phyloP scores from a whole-genome alignment of 2,329 filamentous ascomycete species.

The Exophiala spinifera region DNA sequence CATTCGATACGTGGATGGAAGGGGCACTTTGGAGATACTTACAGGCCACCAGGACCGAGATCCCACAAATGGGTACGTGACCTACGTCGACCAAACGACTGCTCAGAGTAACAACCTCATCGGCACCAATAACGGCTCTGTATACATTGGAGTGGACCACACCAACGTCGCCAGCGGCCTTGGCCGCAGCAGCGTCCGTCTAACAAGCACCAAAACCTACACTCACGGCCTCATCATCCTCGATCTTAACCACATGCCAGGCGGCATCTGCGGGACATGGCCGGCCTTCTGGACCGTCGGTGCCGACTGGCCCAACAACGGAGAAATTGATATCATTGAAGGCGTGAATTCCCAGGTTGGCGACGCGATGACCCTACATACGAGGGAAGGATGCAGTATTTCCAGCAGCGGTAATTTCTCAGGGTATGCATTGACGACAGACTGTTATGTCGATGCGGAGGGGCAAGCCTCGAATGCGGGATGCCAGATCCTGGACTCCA shows the following conservation, averaged over 20 bases:
- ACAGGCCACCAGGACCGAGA: constrained; percentile 46
- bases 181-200: constrained; percentile 68
- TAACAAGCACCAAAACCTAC: constrained; percentile 64
- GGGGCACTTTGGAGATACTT: not conserved
- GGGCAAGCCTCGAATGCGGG: constrained; percentile 51
- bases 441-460: constrained; percentile 56
- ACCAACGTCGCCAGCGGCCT: constrained; percentile 52
- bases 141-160: constrained; percentile 70
- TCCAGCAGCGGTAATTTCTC: constrained; percentile 45
- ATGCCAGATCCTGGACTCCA: constrained; percentile 54
- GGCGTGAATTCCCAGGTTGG: constrained; percentile 63
- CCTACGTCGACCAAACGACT: constrained; percentile 60
- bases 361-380: constrained; percentile 68
- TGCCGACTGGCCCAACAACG: constrained; percentile 64
- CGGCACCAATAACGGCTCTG: constrained; percentile 51
- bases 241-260: constrained; percentile 72
- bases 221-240: constrained; percentile 67
- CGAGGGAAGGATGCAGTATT: constrained; percentile 58
- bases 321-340: constrained; percentile 80
- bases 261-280: constrained; percentile 68
- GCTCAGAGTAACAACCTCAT: constrained; percentile 60
- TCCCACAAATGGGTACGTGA: constrained; percentile 72
- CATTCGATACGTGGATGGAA: not conserved
- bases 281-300: constrained; percentile 66
- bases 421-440: constrained; percentile 46